Percentiles rank a stretch among this genome's conserved stretches.
Evolutionary conservation across 2,329 filamentous ascomycete species (phyloP).

Genomic region (Aphanocladium album): DNA sequence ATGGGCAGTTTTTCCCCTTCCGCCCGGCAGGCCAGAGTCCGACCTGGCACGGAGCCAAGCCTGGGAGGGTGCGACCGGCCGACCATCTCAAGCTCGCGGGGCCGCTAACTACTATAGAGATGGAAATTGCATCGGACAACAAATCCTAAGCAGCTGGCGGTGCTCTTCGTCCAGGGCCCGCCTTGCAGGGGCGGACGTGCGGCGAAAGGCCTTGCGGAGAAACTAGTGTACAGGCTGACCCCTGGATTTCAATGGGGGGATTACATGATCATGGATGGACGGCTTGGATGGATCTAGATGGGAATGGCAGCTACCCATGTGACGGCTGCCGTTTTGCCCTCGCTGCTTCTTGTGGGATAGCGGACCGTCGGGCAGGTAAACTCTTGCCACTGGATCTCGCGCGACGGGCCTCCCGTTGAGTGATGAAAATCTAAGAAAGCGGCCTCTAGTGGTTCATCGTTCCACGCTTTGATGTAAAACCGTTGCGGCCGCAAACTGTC

Average conservation of each 20-base stretch:
- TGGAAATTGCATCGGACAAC: neutral
- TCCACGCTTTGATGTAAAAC: neutral
- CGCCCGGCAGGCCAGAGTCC: neutral
- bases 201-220: neutral
- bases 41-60: neutral
- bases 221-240: neutral
- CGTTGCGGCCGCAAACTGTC: neutral
- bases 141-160: neutral
- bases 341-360: neutral
- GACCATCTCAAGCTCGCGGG: neutral
- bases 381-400: neutral
- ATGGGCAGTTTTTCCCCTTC: neutral
- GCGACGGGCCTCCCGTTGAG: too few species aligned
- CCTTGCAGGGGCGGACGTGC: neutral
- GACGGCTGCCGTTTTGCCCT: neutral
- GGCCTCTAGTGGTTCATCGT: too few species aligned
- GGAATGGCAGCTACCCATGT: too few species aligned
- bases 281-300: neutral
- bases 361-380: neutral
- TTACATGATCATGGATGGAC: neutral
- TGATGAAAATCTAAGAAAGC: too few species aligned
- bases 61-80: neutral
- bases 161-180: neutral
- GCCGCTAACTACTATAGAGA: neutral
- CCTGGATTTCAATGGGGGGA: neutral